phyloP scores from a whole-genome alignment of 768 basidiomycete genomes.

The Rickenella mellea region DNA sequence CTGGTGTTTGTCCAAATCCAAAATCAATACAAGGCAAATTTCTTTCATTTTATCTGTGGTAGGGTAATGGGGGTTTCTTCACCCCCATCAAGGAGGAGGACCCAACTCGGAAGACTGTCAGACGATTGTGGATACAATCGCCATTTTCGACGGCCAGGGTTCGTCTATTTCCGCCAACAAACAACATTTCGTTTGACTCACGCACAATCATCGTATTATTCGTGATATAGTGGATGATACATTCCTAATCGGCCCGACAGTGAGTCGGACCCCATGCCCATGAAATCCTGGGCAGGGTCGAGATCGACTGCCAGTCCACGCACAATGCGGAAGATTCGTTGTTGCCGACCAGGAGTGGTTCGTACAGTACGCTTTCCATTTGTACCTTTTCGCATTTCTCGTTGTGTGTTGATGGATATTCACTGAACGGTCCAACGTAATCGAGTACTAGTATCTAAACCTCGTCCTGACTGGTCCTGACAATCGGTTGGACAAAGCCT shows the following conservation, averaged over 20 bases:
- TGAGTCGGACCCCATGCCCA: constrained; percentile 7
- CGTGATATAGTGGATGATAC: constrained; percentile 19
- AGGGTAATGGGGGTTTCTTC: constrained; percentile 38
- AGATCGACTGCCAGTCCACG: constrained; percentile 35
- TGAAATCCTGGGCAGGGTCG: constrained; percentile 32
- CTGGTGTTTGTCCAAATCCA: background rate
- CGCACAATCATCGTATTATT: background rate
- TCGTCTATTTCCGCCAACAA: constrained; percentile 6
- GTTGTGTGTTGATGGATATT: no score
- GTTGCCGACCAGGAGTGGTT: constrained; percentile 38
- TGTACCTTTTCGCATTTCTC: no score
- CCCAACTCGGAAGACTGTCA: constrained; percentile 38
- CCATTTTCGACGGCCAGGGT: constrained; percentile 37
- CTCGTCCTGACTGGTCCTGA: no score
- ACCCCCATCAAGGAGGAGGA: constrained; percentile 33
- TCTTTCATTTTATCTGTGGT: constrained; percentile 6
- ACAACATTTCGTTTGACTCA: background rate
- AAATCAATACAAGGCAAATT: background rate
- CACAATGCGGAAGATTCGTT: constrained; percentile 40
- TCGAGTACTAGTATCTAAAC: no score
- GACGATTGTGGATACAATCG: constrained; percentile 39
- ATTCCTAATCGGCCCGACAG: constrained; percentile 23
- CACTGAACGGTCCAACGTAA: no score
- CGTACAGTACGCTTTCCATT: constrained; percentile 33
- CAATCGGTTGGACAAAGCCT: no score